Percentiles rank a stretch among this genome's conserved stretches.
phyloP scores from a whole-genome alignment of 1,284 basidiomycete species.

The Microbotryum saponariae region DNA sequence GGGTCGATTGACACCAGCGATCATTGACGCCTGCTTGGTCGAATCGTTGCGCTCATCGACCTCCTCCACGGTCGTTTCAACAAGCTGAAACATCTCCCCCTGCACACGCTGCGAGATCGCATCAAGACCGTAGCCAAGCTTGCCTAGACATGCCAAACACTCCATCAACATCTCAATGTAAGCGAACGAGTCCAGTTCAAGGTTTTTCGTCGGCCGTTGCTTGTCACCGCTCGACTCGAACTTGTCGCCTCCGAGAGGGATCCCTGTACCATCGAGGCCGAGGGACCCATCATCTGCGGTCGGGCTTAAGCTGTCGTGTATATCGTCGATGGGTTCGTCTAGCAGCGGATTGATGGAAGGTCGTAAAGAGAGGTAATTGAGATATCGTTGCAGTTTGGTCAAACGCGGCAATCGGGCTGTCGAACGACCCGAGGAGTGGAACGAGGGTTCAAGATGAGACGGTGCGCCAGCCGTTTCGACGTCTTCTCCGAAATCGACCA shows the following conservation, averaged over 20 bases:
- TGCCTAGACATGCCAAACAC: conserved; percentile 80
- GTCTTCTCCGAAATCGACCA: conserved; percentile 54
- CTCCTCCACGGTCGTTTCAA: conserved; percentile 82
- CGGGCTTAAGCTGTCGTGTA: background rate
- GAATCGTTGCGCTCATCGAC: conserved; percentile 63
- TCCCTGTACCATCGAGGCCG: no score
- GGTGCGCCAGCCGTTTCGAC: conserved; percentile 44
- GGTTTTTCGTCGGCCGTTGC: conserved; percentile 48
- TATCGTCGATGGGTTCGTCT: conserved; percentile 46
- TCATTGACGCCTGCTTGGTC: conserved; percentile 7
- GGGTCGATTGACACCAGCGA: conserved; percentile 5
- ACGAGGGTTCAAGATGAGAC: conserved; percentile 14
- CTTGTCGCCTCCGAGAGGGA: background rate
- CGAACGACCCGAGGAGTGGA: conserved; percentile 20
- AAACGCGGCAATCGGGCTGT: conserved; percentile 22
- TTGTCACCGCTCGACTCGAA: background rate
- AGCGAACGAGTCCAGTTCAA: conserved; percentile 84
- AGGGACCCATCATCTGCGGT: no score
- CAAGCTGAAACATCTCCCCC: conserved; percentile 73
- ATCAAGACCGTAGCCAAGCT: conserved; percentile 78
- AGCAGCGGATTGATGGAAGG: conserved; percentile 68
- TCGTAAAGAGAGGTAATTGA: conserved; percentile 62
- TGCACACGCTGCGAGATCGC: conserved; percentile 73
- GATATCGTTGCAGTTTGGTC: conserved; percentile 48
- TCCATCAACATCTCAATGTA: conserved; percentile 94